Conservation (phyloP, 345 rosid species). For the Rhodomyrtus tomentosa region DNA sequence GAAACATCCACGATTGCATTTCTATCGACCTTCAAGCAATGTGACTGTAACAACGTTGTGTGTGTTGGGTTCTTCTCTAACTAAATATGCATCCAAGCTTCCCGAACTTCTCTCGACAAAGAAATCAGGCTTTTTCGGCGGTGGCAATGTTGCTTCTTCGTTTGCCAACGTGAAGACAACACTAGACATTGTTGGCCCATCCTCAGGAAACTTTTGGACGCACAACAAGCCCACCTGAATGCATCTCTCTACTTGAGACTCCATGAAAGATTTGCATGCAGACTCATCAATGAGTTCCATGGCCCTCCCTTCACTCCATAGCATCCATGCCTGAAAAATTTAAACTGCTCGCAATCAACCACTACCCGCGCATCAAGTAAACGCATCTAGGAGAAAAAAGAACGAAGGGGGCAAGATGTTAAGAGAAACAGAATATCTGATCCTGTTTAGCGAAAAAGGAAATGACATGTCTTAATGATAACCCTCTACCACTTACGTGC, state of each 20-base stretch:
- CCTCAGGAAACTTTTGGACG: not conserved
- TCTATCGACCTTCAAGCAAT: not conserved
- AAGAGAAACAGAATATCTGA: not conserved
- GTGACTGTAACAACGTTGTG: not conserved
- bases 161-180: not conserved
- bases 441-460: not conserved
- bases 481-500: not conserved
- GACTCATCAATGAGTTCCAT: not conserved
- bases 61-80: not conserved
- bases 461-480: not conserved
- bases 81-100: not conserved
- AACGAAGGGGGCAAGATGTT: not conserved
- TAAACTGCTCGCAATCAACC: not conserved
- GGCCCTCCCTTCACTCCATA: not conserved
- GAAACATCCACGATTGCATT: too few relatives aligned
- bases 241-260: not conserved
- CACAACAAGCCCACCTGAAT: not conserved
- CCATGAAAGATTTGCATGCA: not conserved
- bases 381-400: not conserved
- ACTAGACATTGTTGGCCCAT: not conserved
- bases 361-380: not conserved
- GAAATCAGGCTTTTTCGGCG: slow-evolving; percentile 13
- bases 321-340: not conserved
- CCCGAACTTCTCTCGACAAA: not conserved
- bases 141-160: not conserved